A percentile compares a stretch with the other conserved stretches of the same genome.
phyloP scores from a whole-genome alignment of 106 monocot genomes.

The Ottelia alismoides region DNA sequence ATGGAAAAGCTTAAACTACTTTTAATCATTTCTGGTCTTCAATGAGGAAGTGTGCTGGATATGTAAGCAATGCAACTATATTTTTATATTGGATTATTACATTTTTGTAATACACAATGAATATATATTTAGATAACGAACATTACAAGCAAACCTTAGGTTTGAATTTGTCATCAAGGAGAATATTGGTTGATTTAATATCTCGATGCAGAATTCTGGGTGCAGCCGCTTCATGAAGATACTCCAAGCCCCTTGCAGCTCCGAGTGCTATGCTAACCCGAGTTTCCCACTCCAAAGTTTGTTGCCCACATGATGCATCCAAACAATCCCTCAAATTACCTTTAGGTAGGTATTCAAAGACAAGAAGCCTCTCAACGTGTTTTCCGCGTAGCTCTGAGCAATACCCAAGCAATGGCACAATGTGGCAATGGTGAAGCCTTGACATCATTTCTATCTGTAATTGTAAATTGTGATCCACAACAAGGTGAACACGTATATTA shows the following conservation, averaged over 20 bases:
- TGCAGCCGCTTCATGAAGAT: constrained; percentile 92
- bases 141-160: constrained; percentile 47
- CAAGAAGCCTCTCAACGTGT: constrained; percentile 50
- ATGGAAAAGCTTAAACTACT: too few relatives aligned
- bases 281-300: constrained; percentile 58
- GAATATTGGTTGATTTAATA: constrained; percentile 94
- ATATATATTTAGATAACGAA: not conserved
- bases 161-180: constrained; percentile 60
- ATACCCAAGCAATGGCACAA: constrained; percentile 84
- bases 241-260: constrained; percentile 85
- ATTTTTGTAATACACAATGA: too few relatives aligned
- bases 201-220: constrained; percentile 91
- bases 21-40: too few relatives aligned
- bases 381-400: constrained; percentile 58
- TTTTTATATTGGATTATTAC: too few relatives aligned
- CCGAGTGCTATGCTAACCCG: constrained; percentile 73
- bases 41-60: too few relatives aligned
- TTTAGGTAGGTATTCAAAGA: constrained; percentile 82
- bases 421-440: constrained; percentile 85
- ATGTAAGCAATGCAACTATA: too few relatives aligned
- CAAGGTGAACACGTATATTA: too few relatives aligned
- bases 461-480: too few relatives aligned
- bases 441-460: constrained; percentile 85
- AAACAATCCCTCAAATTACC: constrained; percentile 83
- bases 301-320: constrained; percentile 38